Evolutionary conservation across 2,329 filamentous ascomycete genomes (phyloP), one percentile per base, ranked within the genome.

Genomic region (Delphinella strobiligena): DNA sequence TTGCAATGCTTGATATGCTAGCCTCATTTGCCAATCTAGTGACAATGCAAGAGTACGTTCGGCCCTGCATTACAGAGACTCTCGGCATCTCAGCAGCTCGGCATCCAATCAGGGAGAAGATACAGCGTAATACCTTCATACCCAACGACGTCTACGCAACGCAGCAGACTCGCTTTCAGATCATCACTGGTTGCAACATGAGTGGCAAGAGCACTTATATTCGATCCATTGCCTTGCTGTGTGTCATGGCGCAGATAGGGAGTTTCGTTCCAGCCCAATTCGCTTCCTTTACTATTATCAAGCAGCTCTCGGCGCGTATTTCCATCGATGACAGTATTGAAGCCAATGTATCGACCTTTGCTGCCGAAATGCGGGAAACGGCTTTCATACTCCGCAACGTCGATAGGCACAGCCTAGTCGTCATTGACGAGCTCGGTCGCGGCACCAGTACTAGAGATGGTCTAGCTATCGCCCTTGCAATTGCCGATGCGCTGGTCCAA

Each of bases 181-280:
- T 96, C 45, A 80, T 98, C 46, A 96, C 89, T 0, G 89, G 91
- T 3, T 93, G 85, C 57, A 98, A 98, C 51, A 98, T 98, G 91
- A 93, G 86, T 50, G 91, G 88, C 1, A 98, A 96, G 58, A 93
- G 83, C 47, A 98, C 88, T 0, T 96, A 95, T 53, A 94, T 96
- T 46, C 78, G 86, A 36, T 80, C 82, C 2, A 69, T 93, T 17
- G 84, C 89, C 0, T 65, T 98, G 22, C 75, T 93, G 54, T 77
- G 82, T 33, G 78, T 98, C 42, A 95, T 98, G 87, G 86, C 86
- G 1, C 91, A 98, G 52, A 78, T 95, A 37, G 89, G 88, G 3
- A 83, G 78, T 50, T 96, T 93, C 55, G 81, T 96, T 1, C 91
- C 91, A 0, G 89, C 87, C 0, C 69, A 79, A 19, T 91, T 85